Base-by-base conservation (phyloP, 192 early-diverging fungal genomes). In the Irineochytrium annulatum region DNA sequence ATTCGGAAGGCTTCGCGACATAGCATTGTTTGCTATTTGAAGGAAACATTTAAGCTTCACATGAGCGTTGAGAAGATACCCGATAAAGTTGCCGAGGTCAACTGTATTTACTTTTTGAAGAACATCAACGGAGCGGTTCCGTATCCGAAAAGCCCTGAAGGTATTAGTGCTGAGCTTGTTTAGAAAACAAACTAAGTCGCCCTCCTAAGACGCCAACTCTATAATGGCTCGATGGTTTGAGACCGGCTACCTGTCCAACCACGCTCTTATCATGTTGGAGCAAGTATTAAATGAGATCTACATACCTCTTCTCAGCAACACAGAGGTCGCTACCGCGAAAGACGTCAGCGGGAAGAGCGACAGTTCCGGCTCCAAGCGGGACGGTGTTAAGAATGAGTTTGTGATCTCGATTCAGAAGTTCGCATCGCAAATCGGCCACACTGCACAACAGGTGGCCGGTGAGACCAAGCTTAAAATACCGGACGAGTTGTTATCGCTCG, bases 241-340 rank as follows among this genome's bases (percentile, higher is more conserved):
- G 56, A 73, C 75, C 20, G 82, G 82, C 6, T 80, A 82, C 39
- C 69, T 82, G 46, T 72, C 74, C 14, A 73, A 74, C 14, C 73
- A 79, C 37, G 77, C 79, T 1, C 60, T 85, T 13, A 41, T 76
- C 14, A 85, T 81, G 77, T 69, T 85, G 11, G 83, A 85, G 60
- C 74, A 69, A 37, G 75, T 80, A 3, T 44, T 85, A 11, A 62
- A 71, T 34, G 80, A 85, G 34, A 66, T 85, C 11, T 83, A 81
- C 59, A 19, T 85, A 16, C 83, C 83, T 22, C 61, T 85, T 3
- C 68, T 85, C 3, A 70, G 44, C 33, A 67, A 54, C 28, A 55
- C 62, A 3, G 73, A 73, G 28, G 57, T 57, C 8, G 62, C 53
- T 3, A 39, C 56, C 16, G 55, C 41, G 0, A 53, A 57, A 29